A percentile compares a stretch with the other conserved stretches of the same genome.
Evolutionary conservation across 306 rosid species (phyloP).

Genomic region (Abrus precatorius): DNA sequence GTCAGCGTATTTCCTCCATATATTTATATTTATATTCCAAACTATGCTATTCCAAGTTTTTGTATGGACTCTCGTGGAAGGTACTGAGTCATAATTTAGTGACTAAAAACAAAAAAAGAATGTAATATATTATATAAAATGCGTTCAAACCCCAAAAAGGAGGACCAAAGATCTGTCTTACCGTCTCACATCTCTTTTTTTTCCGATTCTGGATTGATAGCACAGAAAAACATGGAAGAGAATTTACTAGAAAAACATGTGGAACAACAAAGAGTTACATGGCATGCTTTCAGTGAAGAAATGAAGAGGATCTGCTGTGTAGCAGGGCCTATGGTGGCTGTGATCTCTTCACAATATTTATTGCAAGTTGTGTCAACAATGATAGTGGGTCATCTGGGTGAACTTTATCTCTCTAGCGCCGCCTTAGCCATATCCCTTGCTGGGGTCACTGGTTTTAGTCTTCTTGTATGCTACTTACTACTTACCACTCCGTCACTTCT

Average conservation of each 20-base stretch:
- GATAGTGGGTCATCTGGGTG: constrained; percentile 69
- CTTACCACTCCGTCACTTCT: not conserved
- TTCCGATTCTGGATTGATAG: too few relatives aligned
- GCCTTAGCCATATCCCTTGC: constrained; percentile 64
- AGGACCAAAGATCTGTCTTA: not conserved
- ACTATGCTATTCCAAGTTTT: too few relatives aligned
- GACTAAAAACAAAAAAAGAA: not conserved
- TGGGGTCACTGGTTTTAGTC: constrained; percentile 66
- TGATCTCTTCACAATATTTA: constrained; percentile 55
- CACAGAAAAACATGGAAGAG: constrained; percentile 45
- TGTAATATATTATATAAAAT: too few relatives aligned
- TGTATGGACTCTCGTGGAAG: too few relatives aligned
- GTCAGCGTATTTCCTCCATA: too few relatives aligned
- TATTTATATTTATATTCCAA: too few relatives aligned
- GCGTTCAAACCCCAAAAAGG: not conserved
- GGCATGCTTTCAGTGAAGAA: constrained; percentile 52
- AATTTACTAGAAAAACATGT: constrained; percentile 36
- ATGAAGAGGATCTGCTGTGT: constrained; percentile 52
- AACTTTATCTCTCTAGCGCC: constrained; percentile 68
- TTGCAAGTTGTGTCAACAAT: constrained; percentile 62
- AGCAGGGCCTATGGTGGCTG: constrained; percentile 69
- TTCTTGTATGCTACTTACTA: constrained; percentile 50
- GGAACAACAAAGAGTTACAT: constrained; percentile 20
- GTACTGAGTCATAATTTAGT: too few relatives aligned
- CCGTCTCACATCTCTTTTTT: too few relatives aligned